phyloP scores from a whole-genome alignment of 78 protist genomes.

The slime mould (Dictyostelium discoideum) region dicty_2.7 NC_007089.4:683501-684000 shows the following conservation, averaged over 20 bases:
- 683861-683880: constrained; percentile 52
- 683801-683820: neutral
- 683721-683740: constrained; percentile 75
- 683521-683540: constrained; percentile 61
- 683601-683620: constrained; percentile 53
- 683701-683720: constrained; percentile 71
- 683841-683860: constrained; percentile 74
- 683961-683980: constrained; percentile 72
- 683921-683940: constrained; percentile 75
- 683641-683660: constrained; percentile 81
- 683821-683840: constrained; percentile 11
- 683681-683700: constrained; percentile 49
- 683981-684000: constrained; percentile 82
- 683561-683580: constrained; percentile 66
- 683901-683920: constrained; percentile 79
- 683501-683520: constrained; percentile 62
- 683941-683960: constrained; percentile 61
- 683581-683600: constrained; percentile 42
- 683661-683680: constrained; percentile 70
- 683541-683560: constrained; percentile 64
- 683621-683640: constrained; percentile 79
- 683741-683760: constrained; percentile 75
- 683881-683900: constrained; percentile 75
- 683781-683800: neutral
- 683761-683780: constrained; percentile 6